Conservation (phyloP, 257 asterid species). For the Sherardia arvensis region DNA sequence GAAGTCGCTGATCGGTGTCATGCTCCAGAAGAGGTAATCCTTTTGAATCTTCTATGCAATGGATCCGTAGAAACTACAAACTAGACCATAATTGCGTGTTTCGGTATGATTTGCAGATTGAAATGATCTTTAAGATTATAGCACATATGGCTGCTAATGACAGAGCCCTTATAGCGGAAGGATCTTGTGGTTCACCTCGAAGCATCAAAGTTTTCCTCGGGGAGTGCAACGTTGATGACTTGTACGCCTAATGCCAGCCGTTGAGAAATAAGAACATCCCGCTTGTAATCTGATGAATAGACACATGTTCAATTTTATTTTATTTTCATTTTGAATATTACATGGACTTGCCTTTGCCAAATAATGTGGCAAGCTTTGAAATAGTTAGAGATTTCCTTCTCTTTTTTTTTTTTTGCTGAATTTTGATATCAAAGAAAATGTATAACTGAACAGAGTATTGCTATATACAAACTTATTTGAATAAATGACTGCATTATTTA, state of each 20-base stretch:
- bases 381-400: too few relatives aligned
- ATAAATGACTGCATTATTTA: too few relatives aligned
- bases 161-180: slow-evolving; percentile 97
- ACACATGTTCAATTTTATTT: neutral
- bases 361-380: neutral
- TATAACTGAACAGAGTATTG: neutral
- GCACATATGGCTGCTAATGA: slow-evolving; percentile 97
- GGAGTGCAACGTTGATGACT: slow-evolving; percentile 82
- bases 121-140: slow-evolving; percentile 89
- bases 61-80: neutral
- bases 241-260: slow-evolving; percentile 37
- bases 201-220: slow-evolving; percentile 89
- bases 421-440: neutral
- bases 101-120: slow-evolving; percentile 52
- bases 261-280: neutral
- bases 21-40: slow-evolving; percentile 57
- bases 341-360: neutral
- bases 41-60: neutral
- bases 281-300: neutral
- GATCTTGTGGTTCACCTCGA: slow-evolving; percentile 89
- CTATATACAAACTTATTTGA: too few relatives aligned
- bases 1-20: slow-evolving; percentile 84
- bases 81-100: slow-evolving; percentile 7
- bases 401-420: neutral
- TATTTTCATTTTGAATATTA: neutral